Evolutionary conservation across 2,329 filamentous ascomycete species (phyloP).

Genomic region (Xylaria arbuscula): DNA sequence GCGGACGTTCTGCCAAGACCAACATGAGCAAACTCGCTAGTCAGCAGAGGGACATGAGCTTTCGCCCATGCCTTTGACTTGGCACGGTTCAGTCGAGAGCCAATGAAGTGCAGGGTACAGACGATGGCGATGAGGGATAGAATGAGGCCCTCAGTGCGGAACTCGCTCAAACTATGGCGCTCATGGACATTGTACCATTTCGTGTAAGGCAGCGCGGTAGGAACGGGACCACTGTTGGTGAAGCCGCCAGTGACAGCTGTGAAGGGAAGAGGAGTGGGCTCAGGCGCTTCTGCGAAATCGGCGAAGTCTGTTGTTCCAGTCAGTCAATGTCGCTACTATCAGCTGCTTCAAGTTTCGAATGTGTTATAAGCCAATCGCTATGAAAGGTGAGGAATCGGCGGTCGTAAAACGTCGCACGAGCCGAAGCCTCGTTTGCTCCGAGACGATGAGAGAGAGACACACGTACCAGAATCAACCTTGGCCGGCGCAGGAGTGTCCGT

Average conservation of each 20-base stretch:
- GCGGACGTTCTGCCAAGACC: conserved; percentile 75
- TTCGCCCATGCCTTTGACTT: conserved; percentile 85
- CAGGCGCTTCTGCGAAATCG: conserved; percentile 86
- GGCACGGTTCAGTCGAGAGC: conserved; percentile 80
- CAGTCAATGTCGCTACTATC: conserved; percentile 21
- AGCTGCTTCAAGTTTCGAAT: background rate
- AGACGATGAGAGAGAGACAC: conserved; percentile 22
- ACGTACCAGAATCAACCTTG: conserved; percentile 72
- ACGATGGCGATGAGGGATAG: conserved; percentile 79
- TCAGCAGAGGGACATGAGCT: conserved; percentile 76
- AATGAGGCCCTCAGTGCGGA: conserved; percentile 87
- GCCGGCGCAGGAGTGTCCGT: conserved; percentile 61
- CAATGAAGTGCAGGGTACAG: conserved; percentile 82
- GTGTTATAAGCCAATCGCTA: conserved; percentile 1
- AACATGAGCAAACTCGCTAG: conserved; percentile 86
- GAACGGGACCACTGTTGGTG: conserved; percentile 59
- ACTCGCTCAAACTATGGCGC: conserved; percentile 84
- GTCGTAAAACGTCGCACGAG: background rate
- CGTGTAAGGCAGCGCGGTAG: conserved; percentile 75
- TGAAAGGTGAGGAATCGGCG: background rate
- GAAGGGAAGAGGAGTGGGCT: conserved; percentile 67
- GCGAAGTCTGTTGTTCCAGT: conserved; percentile 77
- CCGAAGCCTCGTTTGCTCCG: background rate
- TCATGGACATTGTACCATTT: conserved; percentile 98
- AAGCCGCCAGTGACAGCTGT: conserved; percentile 58